A percentile compares a stretch with the other conserved stretches of the same genome.
Conservation (phyloP, 2,329 filamentous ascomycete genomes). For the Fusarium siculi region DNA sequence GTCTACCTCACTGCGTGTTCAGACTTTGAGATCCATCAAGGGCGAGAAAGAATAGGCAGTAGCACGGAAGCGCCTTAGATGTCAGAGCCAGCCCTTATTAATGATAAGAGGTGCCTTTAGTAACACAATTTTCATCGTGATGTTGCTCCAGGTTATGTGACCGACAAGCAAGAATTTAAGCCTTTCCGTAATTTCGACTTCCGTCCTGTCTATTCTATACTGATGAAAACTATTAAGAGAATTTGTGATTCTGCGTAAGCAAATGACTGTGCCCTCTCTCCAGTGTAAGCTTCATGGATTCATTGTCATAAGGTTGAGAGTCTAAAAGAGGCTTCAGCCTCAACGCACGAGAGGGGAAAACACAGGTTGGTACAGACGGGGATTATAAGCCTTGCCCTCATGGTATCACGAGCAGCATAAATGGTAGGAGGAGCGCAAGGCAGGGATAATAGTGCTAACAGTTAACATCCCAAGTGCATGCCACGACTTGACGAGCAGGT, state of each 20-base stretch:
- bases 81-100: not conserved
- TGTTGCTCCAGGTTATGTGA: too few species aligned
- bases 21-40: not conserved
- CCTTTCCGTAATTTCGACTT: too few species aligned
- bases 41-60: not conserved
- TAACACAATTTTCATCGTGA: not conserved
- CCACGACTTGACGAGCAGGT: too few species aligned
- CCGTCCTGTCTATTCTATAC: too few species aligned
- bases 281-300: too few species aligned
- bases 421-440: not conserved
- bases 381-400: not conserved
- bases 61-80: not conserved
- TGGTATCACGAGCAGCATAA: too few species aligned
- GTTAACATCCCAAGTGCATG: not conserved
- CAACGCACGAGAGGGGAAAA: not conserved
- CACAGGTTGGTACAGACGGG: fast-evolving
- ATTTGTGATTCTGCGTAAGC: not conserved
- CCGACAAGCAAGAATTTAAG: fast-evolving
- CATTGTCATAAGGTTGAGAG: not conserved
- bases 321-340: not conserved
- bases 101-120: not conserved
- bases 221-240: too few species aligned
- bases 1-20: not conserved
- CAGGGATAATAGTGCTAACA: fast-evolving
- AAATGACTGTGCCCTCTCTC: not conserved